Evolutionary conservation across 2,329 filamentous ascomycete genomes (phyloP).

Genomic region (Allantophomopsis cytisporea): DNA sequence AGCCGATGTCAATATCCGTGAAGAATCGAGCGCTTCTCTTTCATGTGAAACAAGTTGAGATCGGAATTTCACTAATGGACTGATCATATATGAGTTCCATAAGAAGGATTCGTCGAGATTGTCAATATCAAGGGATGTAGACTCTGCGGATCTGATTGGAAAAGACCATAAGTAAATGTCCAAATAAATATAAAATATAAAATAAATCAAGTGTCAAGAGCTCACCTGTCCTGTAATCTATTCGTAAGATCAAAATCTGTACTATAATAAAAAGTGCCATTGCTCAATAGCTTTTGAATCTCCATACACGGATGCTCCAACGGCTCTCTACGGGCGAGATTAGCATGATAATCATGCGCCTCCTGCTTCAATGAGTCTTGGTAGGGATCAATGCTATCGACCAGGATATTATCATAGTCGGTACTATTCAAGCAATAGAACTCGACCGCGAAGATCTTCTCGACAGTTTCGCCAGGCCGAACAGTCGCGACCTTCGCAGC

Average conservation of each 20-base stretch:
- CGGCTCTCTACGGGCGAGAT: constrained; percentile 51
- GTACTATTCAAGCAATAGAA: constrained; percentile 86
- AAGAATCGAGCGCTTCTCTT: constrained; percentile 68
- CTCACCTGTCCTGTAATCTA: constrained; percentile 72
- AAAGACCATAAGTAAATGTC: constrained; percentile 7
- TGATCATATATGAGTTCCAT: constrained; percentile 99
- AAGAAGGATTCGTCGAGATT: constrained; percentile 86
- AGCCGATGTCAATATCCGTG: constrained; percentile 79
- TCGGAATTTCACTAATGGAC: constrained; percentile 79
- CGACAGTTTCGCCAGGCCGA: constrained; percentile 76
- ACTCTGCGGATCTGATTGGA: constrained; percentile 50
- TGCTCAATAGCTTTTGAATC: constrained; percentile 80
- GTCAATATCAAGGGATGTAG: constrained; percentile 74
- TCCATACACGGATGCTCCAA: constrained; percentile 83
- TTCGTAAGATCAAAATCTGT: constrained; percentile 97
- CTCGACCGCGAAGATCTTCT: constrained; percentile 74
- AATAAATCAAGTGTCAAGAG: neutral
- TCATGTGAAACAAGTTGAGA: constrained; percentile 66
- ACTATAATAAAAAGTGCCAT: constrained; percentile 95
- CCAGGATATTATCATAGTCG: constrained; percentile 68
- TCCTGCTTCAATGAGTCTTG: constrained; percentile 5
- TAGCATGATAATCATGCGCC: constrained; percentile 27
- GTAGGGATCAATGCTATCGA: constrained; percentile 26
- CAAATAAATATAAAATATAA: neutral
- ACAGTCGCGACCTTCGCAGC: constrained; percentile 69